Evolutionary conservation across 2,329 filamentous ascomycete genomes (phyloP).

Genomic region (Calonectria hawksworthii): DNA sequence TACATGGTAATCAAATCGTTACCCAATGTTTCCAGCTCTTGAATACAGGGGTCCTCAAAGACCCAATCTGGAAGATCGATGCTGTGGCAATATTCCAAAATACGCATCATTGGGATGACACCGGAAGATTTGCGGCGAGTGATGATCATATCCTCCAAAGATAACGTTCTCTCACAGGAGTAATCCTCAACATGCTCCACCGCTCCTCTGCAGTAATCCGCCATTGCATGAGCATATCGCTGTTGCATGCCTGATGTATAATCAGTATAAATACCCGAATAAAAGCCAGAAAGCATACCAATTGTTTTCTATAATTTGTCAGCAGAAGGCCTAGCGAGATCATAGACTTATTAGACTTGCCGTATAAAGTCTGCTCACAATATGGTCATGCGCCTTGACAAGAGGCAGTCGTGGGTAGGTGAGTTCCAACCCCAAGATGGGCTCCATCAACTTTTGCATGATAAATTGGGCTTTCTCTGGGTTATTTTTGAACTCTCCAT

Average conservation of each 20-base stretch:
- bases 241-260: background rate
- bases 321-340: background rate
- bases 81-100: background rate
- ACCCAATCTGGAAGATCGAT: background rate
- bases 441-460: background rate
- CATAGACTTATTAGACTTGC: background rate
- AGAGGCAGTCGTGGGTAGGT: background rate
- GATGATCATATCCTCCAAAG: background rate
- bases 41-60: background rate
- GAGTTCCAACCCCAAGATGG: background rate
- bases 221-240: background rate
- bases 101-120: background rate
- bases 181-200: background rate
- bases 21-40: background rate
- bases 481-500: background rate
- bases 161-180: background rate
- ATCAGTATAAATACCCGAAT: background rate
- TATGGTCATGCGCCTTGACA: background rate
- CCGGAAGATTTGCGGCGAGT: background rate
- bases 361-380: background rate
- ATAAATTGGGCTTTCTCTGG: background rate
- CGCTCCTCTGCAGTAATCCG: background rate
- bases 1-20: background rate
- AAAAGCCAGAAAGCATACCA: background rate
- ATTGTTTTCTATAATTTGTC: background rate